These are phyloP conservation scores for Umbelopsis isabellina DNA, from an alignment of 192 early-diverging fungal genomes.

Conservation along the genomic window DNA sequence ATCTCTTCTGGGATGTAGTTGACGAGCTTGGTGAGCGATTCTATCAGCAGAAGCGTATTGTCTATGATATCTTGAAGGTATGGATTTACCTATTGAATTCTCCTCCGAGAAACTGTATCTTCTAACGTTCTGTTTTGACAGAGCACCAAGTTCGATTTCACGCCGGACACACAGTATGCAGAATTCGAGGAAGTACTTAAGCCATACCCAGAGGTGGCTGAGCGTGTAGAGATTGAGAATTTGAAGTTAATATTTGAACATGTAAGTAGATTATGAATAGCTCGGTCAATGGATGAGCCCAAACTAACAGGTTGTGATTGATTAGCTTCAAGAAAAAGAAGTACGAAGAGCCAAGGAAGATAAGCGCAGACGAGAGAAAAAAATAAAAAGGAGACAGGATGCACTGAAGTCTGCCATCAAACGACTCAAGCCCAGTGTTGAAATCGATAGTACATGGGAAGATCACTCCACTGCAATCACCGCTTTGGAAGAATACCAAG, in stretches of 20 bases:
- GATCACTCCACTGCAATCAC: constrained; percentile 51
- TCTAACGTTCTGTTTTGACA: constrained; percentile 14
- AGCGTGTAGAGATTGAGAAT: constrained; percentile 34
- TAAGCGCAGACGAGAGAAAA: constrained; percentile 67
- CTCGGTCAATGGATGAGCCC: neutral
- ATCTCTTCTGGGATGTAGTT: constrained; percentile 92
- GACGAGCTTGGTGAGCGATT: constrained; percentile 79
- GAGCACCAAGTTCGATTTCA: constrained; percentile 51
- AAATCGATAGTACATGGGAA: constrained; percentile 70
- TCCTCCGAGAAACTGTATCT: neutral
- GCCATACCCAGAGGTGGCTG: constrained; percentile 35
- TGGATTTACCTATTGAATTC: neutral
- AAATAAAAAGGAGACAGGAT: constrained; percentile 74
- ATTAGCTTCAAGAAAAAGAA: constrained; percentile 52
- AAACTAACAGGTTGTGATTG: constrained; percentile 34
- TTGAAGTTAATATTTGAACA: constrained; percentile 57
- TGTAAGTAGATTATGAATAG: constrained; percentile 24
- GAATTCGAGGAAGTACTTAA: constrained; percentile 35
- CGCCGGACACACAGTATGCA: constrained; percentile 48
- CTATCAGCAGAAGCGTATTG: constrained; percentile 66
- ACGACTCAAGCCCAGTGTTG: constrained; percentile 63
- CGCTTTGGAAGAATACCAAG: constrained; percentile 63
- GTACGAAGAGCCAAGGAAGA: constrained; percentile 69
- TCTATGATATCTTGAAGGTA: constrained; percentile 68
- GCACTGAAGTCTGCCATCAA: constrained; percentile 77